phyloP scores from a whole-genome alignment of 1,284 basidiomycete genomes.

The Rhodotorula glutinis region DNA sequence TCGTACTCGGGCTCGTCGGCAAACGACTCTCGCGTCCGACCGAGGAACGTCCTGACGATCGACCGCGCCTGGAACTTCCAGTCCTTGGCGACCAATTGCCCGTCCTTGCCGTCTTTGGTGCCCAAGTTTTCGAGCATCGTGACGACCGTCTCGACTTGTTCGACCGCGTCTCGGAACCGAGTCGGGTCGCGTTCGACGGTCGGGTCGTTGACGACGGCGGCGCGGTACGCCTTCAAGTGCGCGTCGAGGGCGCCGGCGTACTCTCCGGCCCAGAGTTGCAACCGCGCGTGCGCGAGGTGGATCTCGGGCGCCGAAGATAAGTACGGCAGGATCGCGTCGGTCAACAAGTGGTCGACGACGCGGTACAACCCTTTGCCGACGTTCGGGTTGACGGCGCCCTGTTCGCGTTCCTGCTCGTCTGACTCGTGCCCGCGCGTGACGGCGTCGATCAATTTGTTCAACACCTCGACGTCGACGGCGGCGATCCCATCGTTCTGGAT shows the following conservation, averaged over 20 bases:
- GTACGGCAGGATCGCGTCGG: conserved; percentile 70
- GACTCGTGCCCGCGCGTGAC: conserved; percentile 59
- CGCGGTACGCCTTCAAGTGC: conserved; percentile 77
- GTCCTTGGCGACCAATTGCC: conserved; percentile 52
- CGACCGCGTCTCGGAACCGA: conserved; percentile 68
- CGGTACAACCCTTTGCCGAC: conserved; percentile 64
- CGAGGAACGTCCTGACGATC: conserved; percentile 82
- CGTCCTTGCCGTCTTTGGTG: conserved; percentile 52
- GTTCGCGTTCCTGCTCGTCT: conserved; percentile 37
- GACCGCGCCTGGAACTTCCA: conserved; percentile 86
- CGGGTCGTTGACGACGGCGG: conserved; percentile 63
- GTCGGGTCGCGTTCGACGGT: conserved; percentile 62
- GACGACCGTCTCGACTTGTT: conserved; percentile 75
- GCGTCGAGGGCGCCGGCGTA: conserved; percentile 63
- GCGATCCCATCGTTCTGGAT: conserved; percentile 61
- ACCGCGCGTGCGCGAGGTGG: conserved; percentile 73
- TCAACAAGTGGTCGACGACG: conserved; percentile 67
- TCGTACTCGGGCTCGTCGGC: conserved; percentile 83
- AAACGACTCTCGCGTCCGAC: conserved; percentile 64
- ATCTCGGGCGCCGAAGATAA: conserved; percentile 68
- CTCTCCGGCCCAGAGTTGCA: conserved; percentile 69
- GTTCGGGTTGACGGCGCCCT: conserved; percentile 53
- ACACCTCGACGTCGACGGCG: conserved; percentile 75
- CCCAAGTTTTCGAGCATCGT: conserved; percentile 79
- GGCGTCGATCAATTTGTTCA: conserved; percentile 81